Base-by-base conservation (phyloP, 23 red algal genomes). In the Gracilaria gracilis region DNA sequence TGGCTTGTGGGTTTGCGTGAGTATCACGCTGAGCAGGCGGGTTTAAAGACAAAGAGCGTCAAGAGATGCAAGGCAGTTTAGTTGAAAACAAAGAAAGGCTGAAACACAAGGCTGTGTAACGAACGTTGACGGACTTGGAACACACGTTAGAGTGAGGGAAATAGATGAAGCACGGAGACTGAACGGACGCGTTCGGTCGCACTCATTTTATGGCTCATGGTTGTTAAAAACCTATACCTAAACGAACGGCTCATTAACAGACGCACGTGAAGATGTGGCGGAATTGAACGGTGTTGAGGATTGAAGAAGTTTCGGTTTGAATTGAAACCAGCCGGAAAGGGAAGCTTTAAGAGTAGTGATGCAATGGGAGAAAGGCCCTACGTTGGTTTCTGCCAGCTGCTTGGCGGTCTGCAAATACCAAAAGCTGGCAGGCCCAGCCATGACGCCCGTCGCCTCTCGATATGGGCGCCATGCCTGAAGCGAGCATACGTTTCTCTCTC, bases 301-400 rank as follows among this genome's bases (percentile, higher is more conserved):
- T 7, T 7, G 32, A 38, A 69, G 0, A 34, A 37, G 64, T 15
- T 69, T 2, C 27, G 28, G 33, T 36, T 69, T 69, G 64, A 69
- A 69, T 69, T 31, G 31, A 69, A 69, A 69, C 64, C 25, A 64
- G 13, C 64, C 64, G 32, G 64, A 69, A 69, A 36, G 9, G 33
- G 64, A 36, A 69, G 32, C 16, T 14, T 37, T 36, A 24, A 19
- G 64, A 31, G 16, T 69, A 31, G 37, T 69, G 9, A 69, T 20
- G 4, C 42, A 4, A 11, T 11, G 42, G 42, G 42, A 46, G 42
- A 46, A 46, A 4, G 42, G 42, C n/a, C n/a, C n/a, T n/a, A n/a
- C n/a, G n/a, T n/a, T n/a, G n/a, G n/a, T n/a, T n/a, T n/a, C n/a
- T n/a, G n/a, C n/a, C n/a, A n/a, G n/a, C n/a, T n/a, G n/a, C n/a